Evolutionary conservation across 192 early-diverging fungal genomes (phyloP).

Genomic region (Spizellomyces punctatus): DNA sequence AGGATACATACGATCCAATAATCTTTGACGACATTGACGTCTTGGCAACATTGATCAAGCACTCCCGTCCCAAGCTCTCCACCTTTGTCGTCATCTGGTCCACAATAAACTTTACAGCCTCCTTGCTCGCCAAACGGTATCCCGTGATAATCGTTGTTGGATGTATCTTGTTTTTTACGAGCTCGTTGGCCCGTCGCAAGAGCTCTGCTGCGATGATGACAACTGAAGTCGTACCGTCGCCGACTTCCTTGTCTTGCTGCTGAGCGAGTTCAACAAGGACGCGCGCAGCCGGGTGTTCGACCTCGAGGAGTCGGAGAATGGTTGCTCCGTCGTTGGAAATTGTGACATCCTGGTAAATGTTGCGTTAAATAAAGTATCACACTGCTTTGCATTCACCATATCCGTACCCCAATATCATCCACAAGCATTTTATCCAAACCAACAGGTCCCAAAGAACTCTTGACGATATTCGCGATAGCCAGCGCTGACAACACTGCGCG

Average conservation of each 20-base stretch:
- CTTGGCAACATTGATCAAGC: conserved; percentile 95
- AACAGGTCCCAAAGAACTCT: conserved; percentile 97
- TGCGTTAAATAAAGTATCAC: neutral
- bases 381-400: neutral
- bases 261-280: conserved; percentile 98
- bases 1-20: conserved; percentile 79
- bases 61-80: conserved; percentile 89
- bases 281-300: conserved; percentile 97
- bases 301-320: conserved; percentile 94
- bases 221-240: conserved; percentile 98
- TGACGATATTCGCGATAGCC: conserved; percentile 98
- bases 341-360: conserved; percentile 80
- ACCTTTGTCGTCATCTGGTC: conserved; percentile 96
- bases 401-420: conserved; percentile 93
- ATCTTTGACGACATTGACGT: conserved; percentile 98
- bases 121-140: conserved; percentile 94
- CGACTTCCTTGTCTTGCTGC: conserved; percentile 99
- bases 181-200: conserved; percentile 91
- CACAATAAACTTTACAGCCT: conserved; percentile 97
- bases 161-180: conserved; percentile 99
- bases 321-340: conserved; percentile 99
- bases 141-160: conserved; percentile 99
- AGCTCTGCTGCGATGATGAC: conserved; percentile 99
- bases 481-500: conserved; percentile 87
- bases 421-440: conserved; percentile 99